Percentiles rank a stretch among this genome's conserved stretches.
Conservation (phyloP, 352 stramenopile genomes). For the Globisporangium emineosum region DNA sequence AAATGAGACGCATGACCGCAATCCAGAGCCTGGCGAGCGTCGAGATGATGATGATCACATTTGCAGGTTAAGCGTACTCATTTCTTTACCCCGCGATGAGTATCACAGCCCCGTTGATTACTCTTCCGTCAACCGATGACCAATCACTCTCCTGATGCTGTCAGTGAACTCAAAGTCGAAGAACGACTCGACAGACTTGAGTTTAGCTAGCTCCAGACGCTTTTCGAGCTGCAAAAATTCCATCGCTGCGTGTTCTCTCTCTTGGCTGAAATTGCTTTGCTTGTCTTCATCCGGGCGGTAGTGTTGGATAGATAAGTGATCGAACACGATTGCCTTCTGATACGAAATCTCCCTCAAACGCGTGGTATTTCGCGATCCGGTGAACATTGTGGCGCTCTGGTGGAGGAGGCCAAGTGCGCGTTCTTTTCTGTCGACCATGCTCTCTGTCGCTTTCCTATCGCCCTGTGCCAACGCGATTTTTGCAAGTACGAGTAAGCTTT, state of each 20-base stretch:
- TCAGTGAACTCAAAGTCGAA: slow-evolving; percentile 29
- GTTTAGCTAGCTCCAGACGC: slow-evolving; percentile 27
- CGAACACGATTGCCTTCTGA: slow-evolving; percentile 35
- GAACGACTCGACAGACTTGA: slow-evolving; percentile 28
- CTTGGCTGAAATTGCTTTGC: neutral
- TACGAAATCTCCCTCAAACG: slow-evolving; percentile 43
- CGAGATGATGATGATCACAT: slow-evolving; percentile 26
- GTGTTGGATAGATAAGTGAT: slow-evolving; percentile 22
- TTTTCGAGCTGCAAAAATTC: slow-evolving; percentile 29
- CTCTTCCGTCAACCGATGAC: slow-evolving; percentile 3
- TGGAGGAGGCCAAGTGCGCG: slow-evolving; percentile 23
- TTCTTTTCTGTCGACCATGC: neutral
- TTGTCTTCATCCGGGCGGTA: neutral
- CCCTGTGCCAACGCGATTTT: slow-evolving; percentile 44
- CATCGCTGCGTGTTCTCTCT: slow-evolving; percentile 22
- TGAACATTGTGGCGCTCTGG: slow-evolving; percentile 31
- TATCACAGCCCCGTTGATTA: slow-evolving; percentile 11
- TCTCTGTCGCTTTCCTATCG: neutral
- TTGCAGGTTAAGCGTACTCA: slow-evolving; percentile 32
- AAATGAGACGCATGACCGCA: slow-evolving; percentile 22
- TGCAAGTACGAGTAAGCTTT: slow-evolving; percentile 53
- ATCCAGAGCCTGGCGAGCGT: slow-evolving; percentile 18
- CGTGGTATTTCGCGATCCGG: slow-evolving; percentile 29
- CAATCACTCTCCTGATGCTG: slow-evolving; percentile 14
- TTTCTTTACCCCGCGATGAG: slow-evolving; percentile 18